A percentile compares a stretch with the other conserved stretches of the same genome.
These are phyloP conservation scores for Penicillium soppii DNA, from an alignment of 495 filamentous ascomycete genomes.

Conservation along the genomic window DNA sequence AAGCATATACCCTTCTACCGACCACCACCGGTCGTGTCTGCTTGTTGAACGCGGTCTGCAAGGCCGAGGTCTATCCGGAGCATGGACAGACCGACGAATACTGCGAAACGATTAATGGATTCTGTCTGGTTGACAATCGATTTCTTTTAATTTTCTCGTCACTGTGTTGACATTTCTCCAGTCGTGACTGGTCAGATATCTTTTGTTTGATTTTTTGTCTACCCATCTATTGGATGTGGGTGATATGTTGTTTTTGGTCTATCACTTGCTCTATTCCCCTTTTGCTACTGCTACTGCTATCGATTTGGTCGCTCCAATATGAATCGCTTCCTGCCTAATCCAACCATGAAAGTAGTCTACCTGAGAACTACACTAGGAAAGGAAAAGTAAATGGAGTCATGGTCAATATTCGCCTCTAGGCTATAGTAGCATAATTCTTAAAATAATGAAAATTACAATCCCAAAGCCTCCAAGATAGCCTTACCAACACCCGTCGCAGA, in stretches of 20 bases:
- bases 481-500: slow-evolving; percentile 60
- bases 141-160: slow-evolving; percentile 5
- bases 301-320: slow-evolving; percentile 17
- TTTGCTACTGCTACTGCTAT: slow-evolving; percentile 25
- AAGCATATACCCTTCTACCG: slow-evolving; percentile 13
- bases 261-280: slow-evolving; percentile 33
- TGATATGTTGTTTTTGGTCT: slow-evolving; percentile 7
- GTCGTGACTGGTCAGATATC: slow-evolving; percentile 5
- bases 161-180: not conserved
- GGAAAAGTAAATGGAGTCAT: too few species aligned
- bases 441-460: slow-evolving; percentile 17
- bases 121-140: slow-evolving; percentile 13
- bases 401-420: too few species aligned
- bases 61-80: not conserved
- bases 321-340: slow-evolving; percentile 14
- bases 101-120: slow-evolving; percentile 23
- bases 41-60: slow-evolving; percentile 10
- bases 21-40: slow-evolving; percentile 18
- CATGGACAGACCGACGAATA: slow-evolving; percentile 13
- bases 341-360: too few species aligned
- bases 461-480: slow-evolving; percentile 41
- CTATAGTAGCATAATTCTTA: too few species aligned
- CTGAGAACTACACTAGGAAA: too few species aligned
- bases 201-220: slow-evolving; percentile 7
- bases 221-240: slow-evolving; percentile 4